These are phyloP conservation scores for Macrophomina pseudophaseolina DNA, from an alignment of 2,329 filamentous ascomycete species.

Conservation along the genomic window DNA sequence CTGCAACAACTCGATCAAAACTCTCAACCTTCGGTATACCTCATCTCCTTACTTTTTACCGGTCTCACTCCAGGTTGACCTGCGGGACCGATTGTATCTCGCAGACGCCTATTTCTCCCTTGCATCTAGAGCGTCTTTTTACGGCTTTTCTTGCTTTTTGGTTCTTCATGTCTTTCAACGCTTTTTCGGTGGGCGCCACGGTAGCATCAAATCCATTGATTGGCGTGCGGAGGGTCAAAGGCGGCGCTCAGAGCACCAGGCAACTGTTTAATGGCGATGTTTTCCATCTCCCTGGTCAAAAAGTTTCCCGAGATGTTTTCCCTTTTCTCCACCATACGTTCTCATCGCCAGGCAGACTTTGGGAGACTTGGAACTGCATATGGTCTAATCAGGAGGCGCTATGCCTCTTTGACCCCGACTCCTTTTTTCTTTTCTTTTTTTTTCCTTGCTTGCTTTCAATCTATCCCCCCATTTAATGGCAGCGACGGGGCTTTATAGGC, in stretches of 20 bases:
- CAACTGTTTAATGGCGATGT: conserved; percentile 15
- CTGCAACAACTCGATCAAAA: neutral
- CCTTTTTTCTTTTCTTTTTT: neutral
- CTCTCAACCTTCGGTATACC: conserved; percentile 3
- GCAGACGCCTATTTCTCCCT: neutral
- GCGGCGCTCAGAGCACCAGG: conserved; percentile 13
- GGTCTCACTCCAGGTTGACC: neutral
- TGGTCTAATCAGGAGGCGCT: conserved; percentile 1
- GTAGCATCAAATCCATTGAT: conserved; percentile 6
- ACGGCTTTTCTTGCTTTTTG: neutral
- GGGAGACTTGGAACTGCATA: neutral
- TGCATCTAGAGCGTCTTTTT: neutral
- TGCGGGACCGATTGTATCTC: neutral
- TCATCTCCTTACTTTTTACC: conserved; percentile 4
- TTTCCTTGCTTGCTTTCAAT: neutral
- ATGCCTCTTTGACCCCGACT: neutral
- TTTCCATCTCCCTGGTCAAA: neutral
- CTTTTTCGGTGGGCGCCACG: neutral
- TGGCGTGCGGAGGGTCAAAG: conserved; percentile 6
- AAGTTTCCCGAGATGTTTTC: conserved; percentile 13
- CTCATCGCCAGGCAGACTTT: neutral
- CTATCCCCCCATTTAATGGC: conserved; percentile 1
- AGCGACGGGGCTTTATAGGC: conserved; percentile 1
- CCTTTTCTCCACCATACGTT: neutral
- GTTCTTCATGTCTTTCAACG: neutral